These are phyloP conservation scores for Linum trigynum DNA, from an alignment of 345 rosid species.

Conservation along the genomic window DNA sequence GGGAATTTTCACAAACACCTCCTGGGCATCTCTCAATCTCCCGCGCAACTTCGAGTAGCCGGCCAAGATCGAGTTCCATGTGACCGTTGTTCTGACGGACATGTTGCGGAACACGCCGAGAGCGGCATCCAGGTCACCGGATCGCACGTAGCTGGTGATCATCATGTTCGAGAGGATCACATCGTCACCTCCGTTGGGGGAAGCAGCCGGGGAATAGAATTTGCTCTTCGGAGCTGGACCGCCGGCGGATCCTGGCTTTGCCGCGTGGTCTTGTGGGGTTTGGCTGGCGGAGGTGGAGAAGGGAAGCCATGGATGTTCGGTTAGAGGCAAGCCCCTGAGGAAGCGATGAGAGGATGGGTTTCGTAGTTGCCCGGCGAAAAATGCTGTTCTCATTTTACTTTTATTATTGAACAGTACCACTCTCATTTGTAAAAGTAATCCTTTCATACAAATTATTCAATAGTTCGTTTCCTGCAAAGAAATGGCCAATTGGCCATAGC, in stretches of 20 bases:
- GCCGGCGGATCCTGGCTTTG: neutral
- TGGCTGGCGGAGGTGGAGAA: neutral
- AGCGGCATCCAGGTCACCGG: conserved; percentile 59
- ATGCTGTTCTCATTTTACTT: too few relatives aligned
- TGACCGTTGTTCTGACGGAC: conserved; percentile 43
- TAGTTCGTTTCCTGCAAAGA: too few relatives aligned
- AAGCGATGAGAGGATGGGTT: neutral
- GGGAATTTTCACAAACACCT: conserved; percentile 61
- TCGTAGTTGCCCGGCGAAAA: neutral
- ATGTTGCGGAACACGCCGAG: conserved; percentile 42
- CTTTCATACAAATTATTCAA: too few relatives aligned
- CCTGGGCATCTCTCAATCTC: conserved; percentile 35
- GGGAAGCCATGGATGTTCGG: neutral
- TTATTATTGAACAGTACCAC: too few relatives aligned
- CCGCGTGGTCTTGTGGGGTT: neutral
- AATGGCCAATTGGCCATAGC: too few relatives aligned
- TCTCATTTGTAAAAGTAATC: too few relatives aligned
- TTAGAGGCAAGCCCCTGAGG: neutral
- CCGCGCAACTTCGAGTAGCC: conserved; percentile 35
- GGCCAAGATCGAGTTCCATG: conserved; percentile 68
- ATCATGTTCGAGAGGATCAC: conserved; percentile 43
- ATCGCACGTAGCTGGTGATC: conserved; percentile 38
- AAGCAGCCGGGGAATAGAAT: neutral
- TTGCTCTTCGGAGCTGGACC: neutral
- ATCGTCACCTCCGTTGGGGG: conserved; percentile 14